These are phyloP conservation scores for grape (Vitis vinifera) DNA, from an alignment of 164 flowering plant genomes.

Conservation along the genomic window ASM3070453v1 NC_081817.1:9396001-9396500, in stretches of 20 bases:
- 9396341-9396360: not conserved
- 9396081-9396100: not conserved
- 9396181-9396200: not conserved
- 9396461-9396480: slow-evolving; percentile 29
- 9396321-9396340: not conserved
- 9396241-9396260: too few relatives aligned
- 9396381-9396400: not conserved
- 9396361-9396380: too few relatives aligned
- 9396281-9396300: not conserved
- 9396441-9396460: slow-evolving; percentile 25
- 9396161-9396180: not conserved
- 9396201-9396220: too few relatives aligned
- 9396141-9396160: too few relatives aligned
- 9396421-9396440: slow-evolving; percentile 36
- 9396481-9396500: slow-evolving; percentile 28
- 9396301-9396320: not conserved
- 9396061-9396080: not conserved
- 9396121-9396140: too few relatives aligned
- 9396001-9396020: not conserved
- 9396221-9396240: too few relatives aligned
- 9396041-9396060: not conserved
- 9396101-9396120: too few relatives aligned
- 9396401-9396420: slow-evolving; percentile 4
- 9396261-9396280: not conserved
- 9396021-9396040: not conserved